A percentile compares a stretch with the other conserved stretches of the same genome.
Conservation (phyloP, 2,329 filamentous ascomycete species). For the Aspergillus sp. region DNA sequence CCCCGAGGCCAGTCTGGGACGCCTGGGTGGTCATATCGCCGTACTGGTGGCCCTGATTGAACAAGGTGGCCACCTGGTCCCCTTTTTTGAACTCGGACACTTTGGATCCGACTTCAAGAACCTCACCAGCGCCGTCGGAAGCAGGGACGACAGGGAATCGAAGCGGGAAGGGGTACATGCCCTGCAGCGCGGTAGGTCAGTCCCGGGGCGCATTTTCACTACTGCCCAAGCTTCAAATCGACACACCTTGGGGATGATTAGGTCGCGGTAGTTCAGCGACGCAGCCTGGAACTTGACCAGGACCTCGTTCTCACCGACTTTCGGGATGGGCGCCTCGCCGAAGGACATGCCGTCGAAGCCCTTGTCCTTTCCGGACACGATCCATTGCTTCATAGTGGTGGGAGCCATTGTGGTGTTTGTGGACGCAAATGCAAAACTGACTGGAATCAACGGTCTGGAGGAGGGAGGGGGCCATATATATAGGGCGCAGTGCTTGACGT, state of each 20-base stretch:
- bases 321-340: conserved; percentile 45
- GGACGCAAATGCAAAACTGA: neutral
- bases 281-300: conserved; percentile 54
- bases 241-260: conserved; percentile 39
- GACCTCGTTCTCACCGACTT: conserved; percentile 60
- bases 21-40: conserved; percentile 36
- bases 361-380: conserved; percentile 38
- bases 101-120: conserved; percentile 44
- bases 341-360: conserved; percentile 54
- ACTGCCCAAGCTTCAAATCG: too few relatives aligned
- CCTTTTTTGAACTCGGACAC: conserved; percentile 49
- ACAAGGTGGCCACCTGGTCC: conserved; percentile 49
- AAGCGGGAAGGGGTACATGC: conserved; percentile 24
- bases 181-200: conserved; percentile 13
- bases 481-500: conserved; percentile 3
- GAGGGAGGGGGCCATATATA: conserved; percentile 2
- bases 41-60: conserved; percentile 49
- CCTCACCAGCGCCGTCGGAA: conserved; percentile 36
- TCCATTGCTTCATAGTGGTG: conserved; percentile 47
- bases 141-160: conserved; percentile 23
- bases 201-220: too few relatives aligned
- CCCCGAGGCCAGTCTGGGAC: conserved; percentile 53
- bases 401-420: conserved; percentile 25
- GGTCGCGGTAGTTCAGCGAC: conserved; percentile 43
- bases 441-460: neutral